Evolutionary conservation across 345 rosid species (phyloP).

Genomic region (Populus pruinosa): DNA sequence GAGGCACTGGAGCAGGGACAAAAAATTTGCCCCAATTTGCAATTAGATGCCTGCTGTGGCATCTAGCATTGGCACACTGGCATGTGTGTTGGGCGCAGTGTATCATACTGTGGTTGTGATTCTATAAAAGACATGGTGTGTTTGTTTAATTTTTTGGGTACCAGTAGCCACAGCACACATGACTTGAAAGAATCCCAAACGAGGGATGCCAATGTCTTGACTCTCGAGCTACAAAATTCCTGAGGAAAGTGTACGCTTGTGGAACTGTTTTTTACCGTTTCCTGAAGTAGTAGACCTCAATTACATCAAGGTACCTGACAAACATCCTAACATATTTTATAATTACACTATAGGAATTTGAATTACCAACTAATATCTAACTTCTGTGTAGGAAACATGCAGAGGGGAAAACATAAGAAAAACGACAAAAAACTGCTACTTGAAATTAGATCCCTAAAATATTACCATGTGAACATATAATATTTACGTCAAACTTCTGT

Average conservation of each 20-base stretch:
- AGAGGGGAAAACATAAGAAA: too few relatives aligned
- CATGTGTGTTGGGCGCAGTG: constrained; percentile 17
- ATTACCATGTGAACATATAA: too few relatives aligned
- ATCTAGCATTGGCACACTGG: constrained; percentile 8
- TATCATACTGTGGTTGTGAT: constrained; percentile 21
- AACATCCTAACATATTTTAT: too few relatives aligned
- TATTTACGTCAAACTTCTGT: too few relatives aligned
- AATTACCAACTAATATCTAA: too few relatives aligned
- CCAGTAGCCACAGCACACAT: neutral
- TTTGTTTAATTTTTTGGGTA: neutral
- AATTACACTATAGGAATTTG: too few relatives aligned
- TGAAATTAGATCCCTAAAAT: too few relatives aligned
- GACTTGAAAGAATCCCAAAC: neutral
- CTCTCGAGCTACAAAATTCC: neutral
- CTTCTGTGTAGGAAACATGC: too few relatives aligned
- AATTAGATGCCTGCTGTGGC: constrained; percentile 19
- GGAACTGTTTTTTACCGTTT: neutral
- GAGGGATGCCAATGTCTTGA: neutral
- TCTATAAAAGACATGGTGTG: constrained; percentile 9
- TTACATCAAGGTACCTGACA: too few relatives aligned
- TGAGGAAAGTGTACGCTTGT: too few relatives aligned
- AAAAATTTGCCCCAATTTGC: constrained; percentile 32
- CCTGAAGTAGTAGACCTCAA: neutral
- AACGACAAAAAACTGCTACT: too few relatives aligned
- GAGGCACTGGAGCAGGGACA: constrained; percentile 19